Base-by-base conservation (phyloP, 2,329 filamentous ascomycete genomes). In the Blastomyces emzantsi region DNA sequence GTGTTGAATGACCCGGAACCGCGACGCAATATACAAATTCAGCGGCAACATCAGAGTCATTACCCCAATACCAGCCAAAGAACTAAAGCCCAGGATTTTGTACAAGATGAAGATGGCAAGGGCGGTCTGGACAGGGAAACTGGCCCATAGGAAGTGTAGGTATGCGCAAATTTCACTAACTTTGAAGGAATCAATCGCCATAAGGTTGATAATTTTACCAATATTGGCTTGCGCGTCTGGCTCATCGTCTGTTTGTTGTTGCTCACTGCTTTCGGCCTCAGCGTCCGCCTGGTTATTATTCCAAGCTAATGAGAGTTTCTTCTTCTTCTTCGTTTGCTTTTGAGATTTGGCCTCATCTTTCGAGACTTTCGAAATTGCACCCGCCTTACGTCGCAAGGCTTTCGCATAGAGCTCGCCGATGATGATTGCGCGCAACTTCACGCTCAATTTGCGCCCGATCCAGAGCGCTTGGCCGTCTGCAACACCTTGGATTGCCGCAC, bases 181-280 rank as follows among this genome's bases (percentile, higher is more conserved):
- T 78, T 99, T 99, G 85, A 97, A 97, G 58, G 93, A 97, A 79
- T 99, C 95, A 51, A 99, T 95, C 13, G 94, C 95, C 94, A 99
- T 99, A 68, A 99, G 81, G 75, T 97, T 99, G 80, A 99, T 99
- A 71, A 99, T 97, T n/a, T 94, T 96, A 66, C 95, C 94, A 60
- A 95, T 83, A 66, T 94, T 97, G 49, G 92, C 93, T 77, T 96
- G 91, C 64, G 88, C 84, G 66, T 91, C 87, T 22, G 66, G 64
- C n/a, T 72, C 71, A 41, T 70, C 71, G 43, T 70, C 70, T 22
- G 67, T 64, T 36, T 70, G 68, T 5, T 66, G 62, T 57, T 73
- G 70, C 4, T 68, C 62, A 19, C 64, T 65, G 64, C 75, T 73
- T 62, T 72, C 70, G 8, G 63, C 52, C 2, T 36, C 25, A 5